These are phyloP conservation scores for Tetradesmus obliquus DNA, from an alignment of 139 green algal genomes.

Conservation along the genomic window DNA sequence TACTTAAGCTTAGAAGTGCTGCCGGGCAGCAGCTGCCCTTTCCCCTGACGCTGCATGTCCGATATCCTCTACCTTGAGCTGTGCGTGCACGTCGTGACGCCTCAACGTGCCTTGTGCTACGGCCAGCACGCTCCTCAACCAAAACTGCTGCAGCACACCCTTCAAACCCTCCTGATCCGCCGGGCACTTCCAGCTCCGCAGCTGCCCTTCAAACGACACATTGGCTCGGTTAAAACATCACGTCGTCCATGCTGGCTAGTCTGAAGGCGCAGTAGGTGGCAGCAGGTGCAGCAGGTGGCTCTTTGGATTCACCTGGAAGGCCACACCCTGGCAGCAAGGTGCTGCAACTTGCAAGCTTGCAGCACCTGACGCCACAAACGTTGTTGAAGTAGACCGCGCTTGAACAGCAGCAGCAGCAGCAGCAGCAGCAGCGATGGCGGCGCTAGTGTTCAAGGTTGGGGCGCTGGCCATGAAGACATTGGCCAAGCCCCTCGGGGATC, in stretches of 20 bases:
- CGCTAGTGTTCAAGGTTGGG: slow-evolving; percentile 61
- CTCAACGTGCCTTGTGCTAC: neutral
- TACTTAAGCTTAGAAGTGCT: too few species aligned
- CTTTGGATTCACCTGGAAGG: neutral
- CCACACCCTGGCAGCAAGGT: neutral
- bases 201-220: neutral
- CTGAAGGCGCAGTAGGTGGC: neutral
- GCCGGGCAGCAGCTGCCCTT: too few species aligned
- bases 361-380: neutral
- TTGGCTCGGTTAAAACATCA: neutral
- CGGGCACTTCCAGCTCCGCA: neutral
- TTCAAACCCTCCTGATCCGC: neutral
- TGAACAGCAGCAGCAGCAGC: neutral
- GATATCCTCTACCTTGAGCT: neutral
- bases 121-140: neutral
- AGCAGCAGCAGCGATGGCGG: slow-evolving; percentile 50
- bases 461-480: slow-evolving; percentile 60
- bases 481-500: slow-evolving; percentile 72
- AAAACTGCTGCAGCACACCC: neutral
- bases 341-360: neutral
- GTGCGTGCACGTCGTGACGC: neutral
- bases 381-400: too few species aligned
- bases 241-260: neutral
- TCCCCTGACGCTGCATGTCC: too few species aligned
- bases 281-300: neutral